Evolutionary conservation across 169 alveolate species (phyloP).

Genomic region (Plasmodium coatneyi): DNA sequence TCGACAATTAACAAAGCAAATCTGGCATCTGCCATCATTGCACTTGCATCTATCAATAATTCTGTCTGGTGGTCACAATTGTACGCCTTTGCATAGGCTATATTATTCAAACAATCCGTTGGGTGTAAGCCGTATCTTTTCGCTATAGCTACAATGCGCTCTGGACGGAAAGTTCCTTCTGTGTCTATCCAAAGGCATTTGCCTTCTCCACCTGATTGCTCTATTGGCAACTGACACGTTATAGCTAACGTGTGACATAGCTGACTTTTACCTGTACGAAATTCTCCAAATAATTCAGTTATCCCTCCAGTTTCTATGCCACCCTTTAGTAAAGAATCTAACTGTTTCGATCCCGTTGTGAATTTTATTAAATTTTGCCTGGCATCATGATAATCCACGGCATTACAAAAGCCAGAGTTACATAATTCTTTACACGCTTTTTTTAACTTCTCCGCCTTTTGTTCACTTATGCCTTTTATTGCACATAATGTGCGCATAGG

Average conservation of each 20-base stretch:
- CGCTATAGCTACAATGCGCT: conserved; percentile 97
- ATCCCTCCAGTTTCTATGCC: conserved; percentile 97
- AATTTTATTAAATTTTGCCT: conserved; percentile 93
- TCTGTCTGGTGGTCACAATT: conserved; percentile 97
- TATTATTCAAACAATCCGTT: conserved; percentile 96
- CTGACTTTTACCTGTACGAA: conserved; percentile 98
- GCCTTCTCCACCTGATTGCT: conserved; percentile 98
- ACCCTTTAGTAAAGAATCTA: conserved; percentile 97
- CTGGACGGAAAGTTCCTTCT: conserved; percentile 99
- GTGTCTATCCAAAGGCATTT: conserved; percentile 99
- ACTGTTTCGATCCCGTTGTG: conserved; percentile 95
- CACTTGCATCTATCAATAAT: conserved; percentile 95
- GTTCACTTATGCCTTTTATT: conserved; percentile 98
- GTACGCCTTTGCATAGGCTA: conserved; percentile 98
- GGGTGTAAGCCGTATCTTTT: conserved; percentile 97
- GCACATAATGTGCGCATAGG: conserved; percentile 91
- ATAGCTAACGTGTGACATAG: conserved; percentile 96
- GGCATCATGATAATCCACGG: conserved; percentile 92
- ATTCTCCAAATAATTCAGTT: conserved; percentile 99
- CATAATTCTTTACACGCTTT: conserved; percentile 94
- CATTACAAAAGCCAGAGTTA: conserved; percentile 93
- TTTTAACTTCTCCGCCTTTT: conserved; percentile 95
- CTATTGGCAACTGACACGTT: conserved; percentile 95
- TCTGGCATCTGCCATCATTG: conserved; percentile 96
- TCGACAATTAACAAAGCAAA: conserved; percentile 98